Evolutionary conservation across 257 asterid species (phyloP).

Genomic region (Solanum piurae): DNA sequence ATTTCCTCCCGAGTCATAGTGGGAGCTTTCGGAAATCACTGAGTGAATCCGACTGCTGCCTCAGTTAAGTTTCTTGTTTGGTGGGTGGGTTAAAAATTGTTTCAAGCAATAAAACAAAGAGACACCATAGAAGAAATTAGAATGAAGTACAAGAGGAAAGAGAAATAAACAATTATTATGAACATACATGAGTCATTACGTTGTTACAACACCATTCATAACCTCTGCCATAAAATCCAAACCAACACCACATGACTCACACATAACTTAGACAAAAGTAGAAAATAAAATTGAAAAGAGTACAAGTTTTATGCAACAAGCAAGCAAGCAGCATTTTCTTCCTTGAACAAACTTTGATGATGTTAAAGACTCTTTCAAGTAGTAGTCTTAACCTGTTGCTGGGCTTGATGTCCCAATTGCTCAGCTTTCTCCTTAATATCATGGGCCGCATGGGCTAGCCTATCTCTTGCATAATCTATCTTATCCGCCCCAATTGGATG

Average conservation of each 20-base stretch:
- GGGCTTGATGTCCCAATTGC: conserved; percentile 32
- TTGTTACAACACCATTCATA: neutral
- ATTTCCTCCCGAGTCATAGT: too few relatives aligned
- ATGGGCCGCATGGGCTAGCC: conserved; percentile 41
- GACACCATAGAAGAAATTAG: too few relatives aligned
- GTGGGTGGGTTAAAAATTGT: too few relatives aligned
- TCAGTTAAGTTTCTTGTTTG: too few relatives aligned
- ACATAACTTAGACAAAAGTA: neutral
- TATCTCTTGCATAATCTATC: conserved; percentile 54
- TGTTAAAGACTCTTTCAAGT: neutral
- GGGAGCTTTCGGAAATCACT: too few relatives aligned
- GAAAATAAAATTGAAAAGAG: neutral
- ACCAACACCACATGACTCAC: neutral
- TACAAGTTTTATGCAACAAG: neutral
- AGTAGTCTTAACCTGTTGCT: conserved; percentile 23
- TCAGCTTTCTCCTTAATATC: conserved; percentile 63
- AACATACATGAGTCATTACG: neutral
- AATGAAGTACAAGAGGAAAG: too few relatives aligned
- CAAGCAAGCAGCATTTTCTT: neutral
- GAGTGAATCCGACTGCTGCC: too few relatives aligned
- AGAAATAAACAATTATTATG: neutral
- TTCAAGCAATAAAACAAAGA: too few relatives aligned
- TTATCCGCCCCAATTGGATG: conserved; percentile 76
- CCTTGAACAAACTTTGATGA: neutral
- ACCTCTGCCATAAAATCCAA: neutral